A percentile compares a stretch with the other conserved stretches of the same genome.
These are phyloP conservation scores for Kalmanozyma brasiliensis DNA, from an alignment of 1,284 basidiomycete genomes.

Conservation along the genomic window DNA sequence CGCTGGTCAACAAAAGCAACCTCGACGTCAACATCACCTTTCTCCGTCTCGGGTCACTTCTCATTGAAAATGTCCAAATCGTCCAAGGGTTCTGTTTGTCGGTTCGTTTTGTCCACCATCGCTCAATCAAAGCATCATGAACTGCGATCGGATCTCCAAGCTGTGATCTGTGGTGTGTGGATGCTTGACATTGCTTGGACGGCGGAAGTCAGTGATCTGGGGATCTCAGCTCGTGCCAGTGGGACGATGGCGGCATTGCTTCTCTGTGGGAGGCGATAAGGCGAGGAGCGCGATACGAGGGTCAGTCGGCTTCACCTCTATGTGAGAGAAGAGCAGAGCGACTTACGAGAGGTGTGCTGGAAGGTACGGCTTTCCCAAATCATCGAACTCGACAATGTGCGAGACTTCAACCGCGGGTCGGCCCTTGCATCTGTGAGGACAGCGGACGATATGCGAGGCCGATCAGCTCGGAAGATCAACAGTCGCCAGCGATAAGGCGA, in stretches of 20 bases:
- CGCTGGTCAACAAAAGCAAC: too few species aligned
- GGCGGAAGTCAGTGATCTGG: constrained; percentile 14
- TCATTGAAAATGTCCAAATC: neutral
- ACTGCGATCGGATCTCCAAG: constrained; percentile 12
- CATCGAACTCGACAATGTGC: constrained; percentile 55
- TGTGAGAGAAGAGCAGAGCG: too few species aligned
- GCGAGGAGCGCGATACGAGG: neutral
- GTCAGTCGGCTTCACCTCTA: neutral
- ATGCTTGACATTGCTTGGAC: neutral
- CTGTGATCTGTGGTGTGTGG: neutral
- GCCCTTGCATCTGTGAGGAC: constrained; percentile 28
- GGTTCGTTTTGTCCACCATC: constrained; percentile 8
- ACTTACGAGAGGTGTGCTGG: constrained; percentile 45
- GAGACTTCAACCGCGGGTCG: constrained; percentile 57
- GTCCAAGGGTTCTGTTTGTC: neutral
- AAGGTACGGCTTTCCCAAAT: constrained; percentile 40
- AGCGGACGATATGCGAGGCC: too few species aligned
- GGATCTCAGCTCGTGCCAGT: constrained; percentile 45
- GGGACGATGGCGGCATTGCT: constrained; percentile 47
- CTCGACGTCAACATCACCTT: too few species aligned
- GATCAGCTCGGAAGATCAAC: too few species aligned
- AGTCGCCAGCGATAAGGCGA: neutral
- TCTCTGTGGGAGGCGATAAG: constrained; percentile 15
- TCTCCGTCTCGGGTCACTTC: too few species aligned
- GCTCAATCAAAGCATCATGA: constrained; percentile 15